phyloP scores from a whole-genome alignment of 345 rosid species.

The Leavenworthia alabamica region DNA sequence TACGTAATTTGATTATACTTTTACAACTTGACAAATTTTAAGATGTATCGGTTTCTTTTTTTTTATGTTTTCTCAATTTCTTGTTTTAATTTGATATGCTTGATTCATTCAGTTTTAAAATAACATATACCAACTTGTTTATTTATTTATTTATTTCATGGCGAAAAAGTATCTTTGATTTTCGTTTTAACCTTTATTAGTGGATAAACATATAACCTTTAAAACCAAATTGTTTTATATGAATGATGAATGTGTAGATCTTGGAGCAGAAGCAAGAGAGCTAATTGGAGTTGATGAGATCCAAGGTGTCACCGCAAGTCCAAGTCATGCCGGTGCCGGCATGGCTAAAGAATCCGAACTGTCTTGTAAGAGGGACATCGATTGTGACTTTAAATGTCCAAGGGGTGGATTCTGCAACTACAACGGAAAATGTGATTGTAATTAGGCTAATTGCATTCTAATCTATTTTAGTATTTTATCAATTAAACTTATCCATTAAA shows the following conservation, averaged over 20 bases:
- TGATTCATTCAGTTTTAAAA: not conserved
- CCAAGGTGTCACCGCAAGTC: not conserved
- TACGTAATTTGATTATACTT: not conserved
- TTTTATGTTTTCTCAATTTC: not conserved
- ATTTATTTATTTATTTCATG: no score
- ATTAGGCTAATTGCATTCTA: no score
- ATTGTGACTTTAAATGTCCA: not conserved
- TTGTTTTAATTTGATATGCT: not conserved
- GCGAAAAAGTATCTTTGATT: no score
- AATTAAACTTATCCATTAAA: no score
- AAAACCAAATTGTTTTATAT: not conserved
- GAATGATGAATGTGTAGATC: slow-evolving; percentile 5
- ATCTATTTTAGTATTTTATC: no score
- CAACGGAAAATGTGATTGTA: no score
- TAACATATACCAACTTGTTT: not conserved
- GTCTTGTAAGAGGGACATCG: not conserved
- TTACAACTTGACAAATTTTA: not conserved
- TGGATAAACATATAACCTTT: not conserved
- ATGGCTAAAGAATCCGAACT: not conserved
- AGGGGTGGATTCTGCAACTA: not conserved
- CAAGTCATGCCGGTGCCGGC: not conserved
- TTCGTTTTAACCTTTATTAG: not conserved
- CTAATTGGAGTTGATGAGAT: not conserved
- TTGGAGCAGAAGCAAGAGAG: slow-evolving; percentile 9
- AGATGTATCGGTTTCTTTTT: not conserved